Evolutionary conservation across 768 basidiomycete species (phyloP), one percentile per base, ranked within the genome.

Genomic region (Panus rudis): DNA sequence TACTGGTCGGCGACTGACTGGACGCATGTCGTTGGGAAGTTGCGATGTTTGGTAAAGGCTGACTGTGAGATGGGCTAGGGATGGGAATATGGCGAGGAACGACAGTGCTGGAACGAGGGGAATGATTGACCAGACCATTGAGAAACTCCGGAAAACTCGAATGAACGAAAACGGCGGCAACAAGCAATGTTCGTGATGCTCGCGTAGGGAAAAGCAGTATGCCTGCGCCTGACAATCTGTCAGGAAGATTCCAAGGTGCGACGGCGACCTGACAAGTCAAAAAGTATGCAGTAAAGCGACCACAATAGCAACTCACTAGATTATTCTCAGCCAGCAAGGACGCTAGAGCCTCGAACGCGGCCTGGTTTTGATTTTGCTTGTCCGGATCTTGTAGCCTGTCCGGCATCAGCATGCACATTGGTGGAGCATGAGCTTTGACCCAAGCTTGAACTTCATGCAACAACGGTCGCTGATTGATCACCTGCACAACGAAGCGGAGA

Each of bases 361-460:
- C 59, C 52, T 72, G 64, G 54, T 82, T 83, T 47, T 72, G 68
- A 45, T 65, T 62, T 54, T 72, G 69, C 37, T 58, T 57, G 33
- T 69, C 66, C 23, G 70, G 58, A 48, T 79, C 74, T 35, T 73
- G 63, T 30, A 77, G 69, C 25, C 73, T 71, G 54, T 79, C 74
- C 14, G 81, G 73, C 69, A 82, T 73, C 61, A 83, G 75, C 32
- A 79, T 78, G 61, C 76, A 78, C 46, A 77, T 62, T 17, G 76
- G 62, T 24, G 57, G 69, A 34, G 62, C 49, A 46, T 68, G 66
- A 40, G 62, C 68, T 45, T 64, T 67, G 38, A 77, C 65, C 76
- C 77, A 80, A 6, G 65, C 63, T 28, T 73, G 67, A 33, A 80
- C 62, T 25, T 79, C 70, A 8, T 45, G 59, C 53, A 45, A 73